Percentiles rank a stretch among this genome's conserved stretches.
These are phyloP conservation scores for Arachis hypogaea DNA, from an alignment of 306 rosid species.

Conservation along the genomic window DNA sequence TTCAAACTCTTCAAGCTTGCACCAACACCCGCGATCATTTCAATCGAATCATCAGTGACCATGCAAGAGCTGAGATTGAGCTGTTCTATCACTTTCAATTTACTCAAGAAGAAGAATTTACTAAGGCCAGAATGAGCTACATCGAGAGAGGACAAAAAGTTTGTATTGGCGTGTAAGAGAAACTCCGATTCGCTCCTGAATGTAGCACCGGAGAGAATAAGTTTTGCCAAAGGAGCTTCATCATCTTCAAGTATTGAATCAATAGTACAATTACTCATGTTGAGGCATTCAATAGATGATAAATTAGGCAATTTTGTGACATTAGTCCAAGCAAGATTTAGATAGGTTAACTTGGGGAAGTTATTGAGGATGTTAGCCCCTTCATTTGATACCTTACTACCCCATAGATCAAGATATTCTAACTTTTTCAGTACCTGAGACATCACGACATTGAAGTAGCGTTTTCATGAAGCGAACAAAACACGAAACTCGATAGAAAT, in stretches of 20 bases:
- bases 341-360: conserved; percentile 70
- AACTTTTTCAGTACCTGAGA: conserved; percentile 71
- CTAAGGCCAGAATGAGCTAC: conserved; percentile 60
- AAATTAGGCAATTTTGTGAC: conserved; percentile 72
- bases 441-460: neutral
- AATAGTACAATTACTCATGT: conserved; percentile 84
- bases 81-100: conserved; percentile 63
- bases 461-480: conserved; percentile 1
- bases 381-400: conserved; percentile 76
- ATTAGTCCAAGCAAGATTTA: conserved; percentile 85
- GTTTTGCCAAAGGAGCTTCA: conserved; percentile 68
- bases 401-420: conserved; percentile 88
- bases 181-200: conserved; percentile 63
- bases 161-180: conserved; percentile 49
- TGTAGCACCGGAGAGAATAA: conserved; percentile 67
- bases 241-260: conserved; percentile 58
- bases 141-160: conserved; percentile 61
- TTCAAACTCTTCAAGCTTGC: conserved; percentile 67
- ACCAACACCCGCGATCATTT: conserved; percentile 66
- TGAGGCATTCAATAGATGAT: conserved; percentile 63
- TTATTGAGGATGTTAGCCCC: conserved; percentile 65
- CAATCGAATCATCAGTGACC: conserved; percentile 67
- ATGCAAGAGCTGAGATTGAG: conserved; percentile 76
- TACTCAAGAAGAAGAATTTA: conserved; percentile 62
- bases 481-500: neutral